Conservation (phyloP, 192 early-diverging fungal genomes). For the Rhizophagus sp. region DNA sequence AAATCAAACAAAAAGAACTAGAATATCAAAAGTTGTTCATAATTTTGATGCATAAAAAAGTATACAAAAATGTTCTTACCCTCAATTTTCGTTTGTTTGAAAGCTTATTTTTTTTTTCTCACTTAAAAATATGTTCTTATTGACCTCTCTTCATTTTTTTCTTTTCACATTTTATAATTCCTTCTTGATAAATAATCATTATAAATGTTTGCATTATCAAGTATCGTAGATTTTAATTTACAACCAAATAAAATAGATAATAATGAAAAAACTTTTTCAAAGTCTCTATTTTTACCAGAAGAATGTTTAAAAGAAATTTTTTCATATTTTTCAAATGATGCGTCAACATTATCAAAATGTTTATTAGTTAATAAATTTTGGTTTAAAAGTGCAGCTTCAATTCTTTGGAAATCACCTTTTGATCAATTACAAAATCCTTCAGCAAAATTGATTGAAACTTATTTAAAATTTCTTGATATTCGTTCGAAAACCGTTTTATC, state of each 20-base stretch:
- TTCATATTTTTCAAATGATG: neutral
- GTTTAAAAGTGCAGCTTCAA: neutral
- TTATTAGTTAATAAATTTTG: constrained; percentile 4
- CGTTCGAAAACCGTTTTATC: neutral
- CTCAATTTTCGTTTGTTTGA: too few relatives aligned
- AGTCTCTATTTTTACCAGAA: neutral
- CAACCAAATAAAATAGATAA: neutral
- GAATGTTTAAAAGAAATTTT: constrained; percentile 24
- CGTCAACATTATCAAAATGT: neutral
- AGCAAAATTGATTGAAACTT: constrained; percentile 10
- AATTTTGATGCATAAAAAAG: too few relatives aligned
- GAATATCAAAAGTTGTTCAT: too few relatives aligned
- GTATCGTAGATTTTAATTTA: too few relatives aligned
- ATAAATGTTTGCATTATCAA: too few relatives aligned
- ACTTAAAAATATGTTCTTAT: too few relatives aligned
- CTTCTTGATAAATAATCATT: too few relatives aligned
- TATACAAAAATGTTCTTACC: too few relatives aligned
- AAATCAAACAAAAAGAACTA: too few relatives aligned
- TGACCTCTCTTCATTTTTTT: too few relatives aligned
- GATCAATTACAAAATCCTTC: neutral
- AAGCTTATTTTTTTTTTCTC: too few relatives aligned
- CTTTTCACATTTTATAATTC: too few relatives aligned
- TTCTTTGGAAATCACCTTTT: constrained; percentile 4
- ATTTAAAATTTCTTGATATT: neutral
- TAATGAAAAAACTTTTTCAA: neutral